Evolutionary conservation across 1,139 yeast genomes (phyloP).

Genomic region (Debaryomycetaceae sp.): DNA sequence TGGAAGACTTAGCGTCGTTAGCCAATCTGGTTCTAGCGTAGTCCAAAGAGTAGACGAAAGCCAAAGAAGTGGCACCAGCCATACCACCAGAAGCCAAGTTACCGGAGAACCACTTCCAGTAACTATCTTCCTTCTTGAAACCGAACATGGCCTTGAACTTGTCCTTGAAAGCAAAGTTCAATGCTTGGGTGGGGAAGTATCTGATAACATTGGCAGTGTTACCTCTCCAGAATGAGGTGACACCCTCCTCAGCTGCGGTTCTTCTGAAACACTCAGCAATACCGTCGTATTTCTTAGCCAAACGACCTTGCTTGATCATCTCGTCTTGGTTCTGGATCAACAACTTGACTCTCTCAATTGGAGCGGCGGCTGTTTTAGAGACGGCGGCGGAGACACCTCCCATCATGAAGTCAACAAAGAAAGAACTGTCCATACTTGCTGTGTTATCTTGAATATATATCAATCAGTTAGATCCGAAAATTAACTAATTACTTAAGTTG

Average conservation of each 20-base stretch:
- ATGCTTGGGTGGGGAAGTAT: conserved; percentile 56
- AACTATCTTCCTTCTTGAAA: conserved; percentile 49
- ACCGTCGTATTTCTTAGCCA: conserved; percentile 49
- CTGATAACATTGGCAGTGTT: conserved; percentile 54
- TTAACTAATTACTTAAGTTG: conserved; percentile 1
- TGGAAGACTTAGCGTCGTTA: conserved; percentile 51
- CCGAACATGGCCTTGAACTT: conserved; percentile 50
- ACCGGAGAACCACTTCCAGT: conserved; percentile 53
- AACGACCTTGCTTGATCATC: conserved; percentile 55
- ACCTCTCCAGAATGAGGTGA: conserved; percentile 54
- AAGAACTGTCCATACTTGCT: conserved; percentile 24
- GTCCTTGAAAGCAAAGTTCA: conserved; percentile 53
- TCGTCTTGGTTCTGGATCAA: conserved; percentile 54
- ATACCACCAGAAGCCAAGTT: conserved; percentile 56
- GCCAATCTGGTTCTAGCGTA: conserved; percentile 57
- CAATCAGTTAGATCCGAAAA: conserved; percentile 3
- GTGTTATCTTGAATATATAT: conserved; percentile 11
- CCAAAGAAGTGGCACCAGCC: conserved; percentile 55
- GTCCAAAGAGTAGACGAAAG: conserved; percentile 54
- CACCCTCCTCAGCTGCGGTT: conserved; percentile 54
- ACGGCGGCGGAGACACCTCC: conserved; percentile 60
- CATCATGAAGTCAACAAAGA: conserved; percentile 45
- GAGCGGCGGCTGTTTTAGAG: conserved; percentile 54
- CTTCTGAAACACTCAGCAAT: conserved; percentile 49
- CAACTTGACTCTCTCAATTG: conserved; percentile 54